Conservation (phyloP, 371 early-diverging fungal genomes). For the Circinella umbellata region DNA sequence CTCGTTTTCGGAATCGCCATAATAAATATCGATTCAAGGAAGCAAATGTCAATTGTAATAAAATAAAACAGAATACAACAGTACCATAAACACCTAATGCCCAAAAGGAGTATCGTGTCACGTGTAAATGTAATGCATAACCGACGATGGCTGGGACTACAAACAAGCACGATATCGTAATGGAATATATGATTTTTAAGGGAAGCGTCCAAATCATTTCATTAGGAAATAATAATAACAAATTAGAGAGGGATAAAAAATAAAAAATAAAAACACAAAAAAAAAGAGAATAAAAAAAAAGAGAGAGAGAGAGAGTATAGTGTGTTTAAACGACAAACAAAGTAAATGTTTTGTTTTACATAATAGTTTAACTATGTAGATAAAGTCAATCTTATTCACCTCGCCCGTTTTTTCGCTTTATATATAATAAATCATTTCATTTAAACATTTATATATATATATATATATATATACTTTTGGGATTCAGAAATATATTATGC, state of each 20-base stretch:
- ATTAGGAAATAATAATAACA: not conserved
- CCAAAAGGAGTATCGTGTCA: conserved; percentile 35
- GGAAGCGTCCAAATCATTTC: conserved; percentile 43
- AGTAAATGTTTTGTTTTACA: no score
- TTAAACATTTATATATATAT: no score
- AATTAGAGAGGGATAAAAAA: not conserved
- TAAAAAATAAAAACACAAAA: not conserved
- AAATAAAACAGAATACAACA: conserved; percentile 44
- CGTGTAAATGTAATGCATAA: conserved; percentile 39
- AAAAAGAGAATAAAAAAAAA: not conserved
- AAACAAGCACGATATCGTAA: conserved; percentile 44
- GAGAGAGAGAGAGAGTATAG: no score
- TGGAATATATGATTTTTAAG: conserved; percentile 46
- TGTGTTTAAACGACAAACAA: no score
- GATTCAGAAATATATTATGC: no score
- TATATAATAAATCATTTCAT: no score
- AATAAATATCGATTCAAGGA: conserved; percentile 41
- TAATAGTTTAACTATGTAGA: no score
- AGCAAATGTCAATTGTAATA: conserved; percentile 47
- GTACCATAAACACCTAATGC: conserved; percentile 51
- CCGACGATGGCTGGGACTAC: conserved; percentile 52
- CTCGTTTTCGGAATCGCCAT: conserved; percentile 18
- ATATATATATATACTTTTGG: no score
- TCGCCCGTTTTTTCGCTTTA: no score
- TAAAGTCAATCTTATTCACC: no score